Conservation (phyloP, 164 flowering plant genomes). For the Amborella trichopoda region DNA sequence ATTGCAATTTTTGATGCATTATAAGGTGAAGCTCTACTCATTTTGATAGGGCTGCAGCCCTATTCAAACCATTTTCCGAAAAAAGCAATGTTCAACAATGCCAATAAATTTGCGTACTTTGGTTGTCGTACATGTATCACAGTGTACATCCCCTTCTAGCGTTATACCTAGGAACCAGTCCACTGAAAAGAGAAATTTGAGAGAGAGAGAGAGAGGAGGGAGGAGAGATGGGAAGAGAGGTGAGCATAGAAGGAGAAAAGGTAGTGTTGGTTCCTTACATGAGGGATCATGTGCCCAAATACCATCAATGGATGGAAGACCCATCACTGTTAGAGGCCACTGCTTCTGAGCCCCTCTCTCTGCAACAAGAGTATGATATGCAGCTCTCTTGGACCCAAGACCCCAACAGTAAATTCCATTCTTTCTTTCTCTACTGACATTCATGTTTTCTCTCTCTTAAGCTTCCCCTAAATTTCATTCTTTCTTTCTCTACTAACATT, state of each 20-base stretch:
- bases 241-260: conserved; percentile 61
- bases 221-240: conserved; percentile 24
- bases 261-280: conserved; percentile 77
- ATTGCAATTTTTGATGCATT: no score
- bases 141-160: no score
- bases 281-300: conserved; percentile 71
- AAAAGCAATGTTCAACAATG: no score
- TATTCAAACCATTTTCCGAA: no score
- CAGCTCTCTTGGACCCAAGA: conserved; percentile 86
- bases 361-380: conserved; percentile 71
- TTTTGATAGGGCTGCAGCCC: no score
- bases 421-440: not conserved
- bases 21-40: no score
- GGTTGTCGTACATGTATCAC: no score
- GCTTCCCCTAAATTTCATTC: not conserved
- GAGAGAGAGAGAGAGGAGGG: conserved; percentile 7
- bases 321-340: conserved; percentile 70
- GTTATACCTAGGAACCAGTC: no score
- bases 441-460: not conserved
- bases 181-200: no score
- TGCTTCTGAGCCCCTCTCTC: conserved; percentile 90
- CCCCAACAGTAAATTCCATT: conserved; percentile 37
- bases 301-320: conserved; percentile 94
- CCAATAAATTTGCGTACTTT: no score
- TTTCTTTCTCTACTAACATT: not conserved